A percentile compares a stretch with the other conserved stretches of the same genome.
These are phyloP conservation scores for Dillenia suffruticosa DNA, from an alignment of 164 flowering plant species.

Conservation along the genomic window DNA sequence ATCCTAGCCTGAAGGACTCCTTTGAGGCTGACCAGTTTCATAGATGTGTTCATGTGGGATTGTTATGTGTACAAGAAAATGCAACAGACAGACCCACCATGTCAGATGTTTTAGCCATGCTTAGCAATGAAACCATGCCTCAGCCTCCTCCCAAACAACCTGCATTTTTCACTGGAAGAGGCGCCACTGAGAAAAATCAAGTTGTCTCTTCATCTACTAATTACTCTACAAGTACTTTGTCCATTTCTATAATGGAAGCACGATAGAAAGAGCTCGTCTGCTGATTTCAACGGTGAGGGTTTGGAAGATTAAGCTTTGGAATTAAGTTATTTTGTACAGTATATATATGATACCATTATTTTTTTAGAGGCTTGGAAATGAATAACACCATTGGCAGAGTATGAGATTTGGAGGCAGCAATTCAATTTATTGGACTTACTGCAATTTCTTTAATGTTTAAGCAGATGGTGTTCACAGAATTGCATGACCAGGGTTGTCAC, in stretches of 20 bases:
- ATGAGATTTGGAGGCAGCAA: no score
- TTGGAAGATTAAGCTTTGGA: no score
- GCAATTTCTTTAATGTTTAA: no score
- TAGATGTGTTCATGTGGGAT: conserved; percentile 31
- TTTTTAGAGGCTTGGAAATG: no score
- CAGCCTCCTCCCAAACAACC: conserved; percentile 17
- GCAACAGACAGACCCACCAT: conserved; percentile 26
- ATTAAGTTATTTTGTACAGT: no score
- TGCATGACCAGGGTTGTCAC: no score
- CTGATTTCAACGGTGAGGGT: no score
- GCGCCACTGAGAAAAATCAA: background rate
- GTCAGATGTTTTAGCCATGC: conserved; percentile 17
- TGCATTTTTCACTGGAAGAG: conserved; percentile 13
- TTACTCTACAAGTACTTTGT: conserved; percentile 3
- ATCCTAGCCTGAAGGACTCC: conserved; percentile 12
- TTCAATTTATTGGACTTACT: no score
- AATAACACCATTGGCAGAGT: no score
- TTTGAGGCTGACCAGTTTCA: conserved; percentile 9
- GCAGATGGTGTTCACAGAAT: no score
- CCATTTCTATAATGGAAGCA: conserved; percentile 12
- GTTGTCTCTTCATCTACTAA: background rate
- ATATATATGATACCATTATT: no score
- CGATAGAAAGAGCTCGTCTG: conserved; percentile 2
- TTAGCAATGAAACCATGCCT: conserved; percentile 4
- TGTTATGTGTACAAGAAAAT: conserved; percentile 29